phyloP scores from a whole-genome alignment of 768 basidiomycete genomes.

The Phlebiopsis gigantea region DNA sequence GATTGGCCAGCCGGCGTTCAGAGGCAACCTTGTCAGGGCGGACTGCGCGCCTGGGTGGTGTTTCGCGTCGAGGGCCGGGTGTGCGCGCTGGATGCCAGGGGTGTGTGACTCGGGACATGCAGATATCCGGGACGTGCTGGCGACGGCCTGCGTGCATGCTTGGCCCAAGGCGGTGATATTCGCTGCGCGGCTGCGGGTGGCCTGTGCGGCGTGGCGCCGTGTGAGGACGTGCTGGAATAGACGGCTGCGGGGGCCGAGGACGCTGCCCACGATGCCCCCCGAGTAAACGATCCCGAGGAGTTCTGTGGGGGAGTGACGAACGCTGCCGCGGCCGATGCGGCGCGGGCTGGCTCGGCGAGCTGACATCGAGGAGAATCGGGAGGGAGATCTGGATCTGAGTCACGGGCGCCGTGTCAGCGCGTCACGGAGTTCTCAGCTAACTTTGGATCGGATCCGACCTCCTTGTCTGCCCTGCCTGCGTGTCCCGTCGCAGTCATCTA shows the following conservation, averaged over 20 bases:
- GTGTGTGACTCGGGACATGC: background rate
- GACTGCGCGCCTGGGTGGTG: background rate
- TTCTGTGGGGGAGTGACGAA: conserved; percentile 7
- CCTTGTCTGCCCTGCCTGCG: background rate
- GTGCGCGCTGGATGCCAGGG: background rate
- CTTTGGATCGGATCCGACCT: conserved; percentile 12
- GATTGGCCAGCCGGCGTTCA: background rate
- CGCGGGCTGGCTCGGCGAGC: background rate
- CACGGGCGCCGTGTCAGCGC: background rate
- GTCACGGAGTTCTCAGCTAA: background rate
- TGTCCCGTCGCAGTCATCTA: conserved; percentile 10
- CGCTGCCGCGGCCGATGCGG: conserved; percentile 10
- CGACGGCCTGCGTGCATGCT: background rate
- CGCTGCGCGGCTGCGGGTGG: background rate
- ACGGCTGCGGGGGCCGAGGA: background rate
- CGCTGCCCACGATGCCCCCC: background rate
- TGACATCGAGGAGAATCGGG: background rate
- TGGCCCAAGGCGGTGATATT: background rate
- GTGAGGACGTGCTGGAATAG: background rate
- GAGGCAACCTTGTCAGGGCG: background rate
- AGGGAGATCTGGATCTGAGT: background rate
- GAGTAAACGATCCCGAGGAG: no score
- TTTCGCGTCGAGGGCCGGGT: background rate
- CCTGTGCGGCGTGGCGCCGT: background rate
- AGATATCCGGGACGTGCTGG: background rate